Percentiles rank a stretch among this genome's conserved stretches.
Conservation (phyloP, 148 eudicot species). For the Beta vulgaris region DNA sequence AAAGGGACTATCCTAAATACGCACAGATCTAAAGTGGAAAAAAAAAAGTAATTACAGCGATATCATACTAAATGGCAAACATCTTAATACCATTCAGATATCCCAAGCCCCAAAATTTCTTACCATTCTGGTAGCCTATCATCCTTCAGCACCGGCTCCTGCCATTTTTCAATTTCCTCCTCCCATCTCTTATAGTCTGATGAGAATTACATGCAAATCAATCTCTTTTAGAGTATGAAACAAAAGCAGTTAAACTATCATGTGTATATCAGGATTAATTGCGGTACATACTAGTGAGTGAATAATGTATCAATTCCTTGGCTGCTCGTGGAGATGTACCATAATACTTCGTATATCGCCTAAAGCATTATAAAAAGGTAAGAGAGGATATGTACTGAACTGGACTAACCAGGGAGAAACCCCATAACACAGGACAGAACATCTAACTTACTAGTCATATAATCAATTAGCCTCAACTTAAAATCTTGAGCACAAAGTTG, state of each 20-base stretch:
- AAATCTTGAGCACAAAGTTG: neutral
- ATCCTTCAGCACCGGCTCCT: conserved; percentile 79
- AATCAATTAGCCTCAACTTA: neutral
- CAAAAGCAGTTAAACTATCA: neutral
- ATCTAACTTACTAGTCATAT: neutral
- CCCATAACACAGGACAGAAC: neutral
- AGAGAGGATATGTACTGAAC: neutral
- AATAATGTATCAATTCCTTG: conserved; percentile 76
- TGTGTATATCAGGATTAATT: neutral
- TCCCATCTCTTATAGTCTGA: conserved; percentile 96
- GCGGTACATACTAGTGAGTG: conserved; percentile 71
- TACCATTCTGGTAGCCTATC: conserved; percentile 94
- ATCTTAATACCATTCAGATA: neutral
- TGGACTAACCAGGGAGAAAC: neutral
- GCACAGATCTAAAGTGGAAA: neutral
- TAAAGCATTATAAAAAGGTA: conserved; percentile 28
- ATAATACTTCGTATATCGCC: conserved; percentile 90
- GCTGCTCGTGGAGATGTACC: conserved; percentile 93
- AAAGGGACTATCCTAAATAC: neutral
- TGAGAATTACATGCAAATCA: conserved; percentile 14
- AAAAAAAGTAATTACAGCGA: neutral
- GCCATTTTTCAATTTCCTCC: conserved; percentile 98
- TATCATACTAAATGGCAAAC: neutral
- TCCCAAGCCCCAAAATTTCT: conserved; percentile 10
- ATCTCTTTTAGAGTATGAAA: conserved; percentile 1